Percentiles rank a stretch among this genome's conserved stretches.
Conservation (phyloP, 2,329 filamentous ascomycete species). For the Achaetomium macrosporum region DNA sequence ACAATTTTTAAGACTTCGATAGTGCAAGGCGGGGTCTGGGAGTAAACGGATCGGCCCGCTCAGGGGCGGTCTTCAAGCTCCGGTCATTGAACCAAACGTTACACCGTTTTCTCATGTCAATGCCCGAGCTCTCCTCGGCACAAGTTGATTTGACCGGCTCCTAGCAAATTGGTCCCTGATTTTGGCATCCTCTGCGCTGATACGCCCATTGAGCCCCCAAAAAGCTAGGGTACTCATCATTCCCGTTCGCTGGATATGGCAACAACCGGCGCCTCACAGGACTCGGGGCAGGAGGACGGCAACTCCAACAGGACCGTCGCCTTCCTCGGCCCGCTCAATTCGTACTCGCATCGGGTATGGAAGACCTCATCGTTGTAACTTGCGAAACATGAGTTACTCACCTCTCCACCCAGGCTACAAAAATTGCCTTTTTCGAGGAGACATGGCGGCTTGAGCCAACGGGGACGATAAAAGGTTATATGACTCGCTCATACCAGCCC, state of each 20-base stretch:
- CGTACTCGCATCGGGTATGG: constrained; percentile 27
- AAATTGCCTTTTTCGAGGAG: constrained; percentile 40
- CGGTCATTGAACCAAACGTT: not conserved
- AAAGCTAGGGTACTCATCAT: not conserved
- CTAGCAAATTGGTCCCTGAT: too few relatives aligned
- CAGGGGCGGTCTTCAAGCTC: not conserved
- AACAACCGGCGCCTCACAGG: not conserved
- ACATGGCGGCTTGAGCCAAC: constrained; percentile 46
- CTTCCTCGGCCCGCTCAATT: constrained; percentile 25
- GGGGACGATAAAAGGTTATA: constrained; percentile 43
- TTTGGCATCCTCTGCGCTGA: too few relatives aligned
- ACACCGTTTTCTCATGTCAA: not conserved
- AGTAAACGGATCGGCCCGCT: constrained; percentile 1
- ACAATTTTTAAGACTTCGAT: constrained; percentile 1
- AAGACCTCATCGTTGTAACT: not conserved
- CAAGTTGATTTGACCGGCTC: not conserved
- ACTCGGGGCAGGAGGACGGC: not conserved
- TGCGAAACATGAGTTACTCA: not conserved
- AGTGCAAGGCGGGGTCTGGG: not conserved
- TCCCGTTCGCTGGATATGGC: not conserved
- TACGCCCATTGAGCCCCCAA: too few relatives aligned
- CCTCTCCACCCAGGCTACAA: constrained; percentile 27
- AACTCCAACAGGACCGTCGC: constrained; percentile 18
- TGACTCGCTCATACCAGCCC: constrained; percentile 1
- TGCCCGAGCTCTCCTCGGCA: not conserved